Evolutionary conservation across 139 green algal genomes (phyloP), one percentile per base, ranked within the genome.

Genomic region (Chlorella vulgaris): DNA sequence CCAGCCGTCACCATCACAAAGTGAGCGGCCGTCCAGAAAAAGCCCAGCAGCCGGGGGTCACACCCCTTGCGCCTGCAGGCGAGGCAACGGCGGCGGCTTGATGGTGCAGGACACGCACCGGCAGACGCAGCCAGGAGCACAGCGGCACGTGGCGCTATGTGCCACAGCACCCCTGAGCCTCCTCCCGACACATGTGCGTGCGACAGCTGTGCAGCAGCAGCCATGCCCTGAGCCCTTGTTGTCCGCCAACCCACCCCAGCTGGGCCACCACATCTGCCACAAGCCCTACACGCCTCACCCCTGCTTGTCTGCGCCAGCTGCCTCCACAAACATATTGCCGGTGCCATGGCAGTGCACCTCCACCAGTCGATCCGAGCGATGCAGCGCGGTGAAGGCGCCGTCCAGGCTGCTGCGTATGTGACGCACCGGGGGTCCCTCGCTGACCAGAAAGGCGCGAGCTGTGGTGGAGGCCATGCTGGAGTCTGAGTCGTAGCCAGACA

Each of bases 11-110:
- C 81, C 74, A 85, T 82, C 19, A 85, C 81, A 47, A 85, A 75
- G 7, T 76, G 70, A n/a, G 38, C 43, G 21, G 70, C 58, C n/a
- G 81, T 81, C 81, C 81, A 85, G 81, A 85, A 85, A 58, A 85
- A 85, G 50, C 81, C 81, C 50, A 63, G 81, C 63, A 85, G 70
- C 36, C 53, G 43, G 4, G 61, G 40, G 33, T 79, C 60, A 31
- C 62, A n/a, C 26, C 43, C 36, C 42, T 50, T 73, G 42, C 76
- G 58, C 53, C 73, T 71, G 76, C 31, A 55, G 29, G 6, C 21
- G 21, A 31, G 21, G n/a, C 8, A 77, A 26, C n/a, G 50, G 1
- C 21, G 18, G 29, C 8, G 55, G 29, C 33, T 33, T 40, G 38
- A 43, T 33, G 0, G 4, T n/a, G 26, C 39, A 62, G n/a, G 7